Percentiles rank a stretch among this genome's conserved stretches.
These are phyloP conservation scores for Verticillium isaacii DNA, from an alignment of 2,329 filamentous ascomycete species.

Conservation along the genomic window DNA sequence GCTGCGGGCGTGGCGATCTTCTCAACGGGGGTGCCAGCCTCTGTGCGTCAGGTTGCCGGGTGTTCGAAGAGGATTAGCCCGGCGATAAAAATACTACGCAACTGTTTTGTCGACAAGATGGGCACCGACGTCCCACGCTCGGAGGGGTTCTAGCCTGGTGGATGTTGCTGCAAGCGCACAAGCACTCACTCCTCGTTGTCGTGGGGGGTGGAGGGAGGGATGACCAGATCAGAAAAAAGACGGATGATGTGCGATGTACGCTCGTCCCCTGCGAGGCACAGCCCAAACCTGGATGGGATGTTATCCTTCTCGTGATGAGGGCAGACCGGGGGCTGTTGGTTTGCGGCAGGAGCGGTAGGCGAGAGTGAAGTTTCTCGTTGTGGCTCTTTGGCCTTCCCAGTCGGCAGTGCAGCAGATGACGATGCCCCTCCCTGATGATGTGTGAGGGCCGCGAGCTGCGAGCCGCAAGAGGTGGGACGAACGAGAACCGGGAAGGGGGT, in stretches of 20 bases:
- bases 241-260: background rate
- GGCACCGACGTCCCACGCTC: background rate
- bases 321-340: background rate
- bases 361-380: background rate
- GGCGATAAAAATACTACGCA: slow-evolving; percentile 8
- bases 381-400: background rate
- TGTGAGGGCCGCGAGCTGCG: background rate
- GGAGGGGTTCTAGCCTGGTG: background rate
- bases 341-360: background rate
- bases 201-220: background rate
- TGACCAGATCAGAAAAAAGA: background rate
- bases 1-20: slow-evolving; percentile 14
- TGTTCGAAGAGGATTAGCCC: slow-evolving; percentile 11
- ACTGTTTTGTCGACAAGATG: background rate
- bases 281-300: background rate
- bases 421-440: background rate
- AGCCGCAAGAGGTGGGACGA: background rate
- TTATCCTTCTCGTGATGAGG: background rate
- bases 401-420: background rate
- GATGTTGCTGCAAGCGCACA: background rate
- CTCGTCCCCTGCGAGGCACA: background rate
- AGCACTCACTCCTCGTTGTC: background rate
- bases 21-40: slow-evolving; percentile 6
- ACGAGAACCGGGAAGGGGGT: background rate
- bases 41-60: slow-evolving; percentile 12